Percentiles rank a stretch among this genome's conserved stretches.
These are phyloP conservation scores for Pistacia atlantica DNA, from an alignment of 345 rosid genomes.

Conservation along the genomic window DNA sequence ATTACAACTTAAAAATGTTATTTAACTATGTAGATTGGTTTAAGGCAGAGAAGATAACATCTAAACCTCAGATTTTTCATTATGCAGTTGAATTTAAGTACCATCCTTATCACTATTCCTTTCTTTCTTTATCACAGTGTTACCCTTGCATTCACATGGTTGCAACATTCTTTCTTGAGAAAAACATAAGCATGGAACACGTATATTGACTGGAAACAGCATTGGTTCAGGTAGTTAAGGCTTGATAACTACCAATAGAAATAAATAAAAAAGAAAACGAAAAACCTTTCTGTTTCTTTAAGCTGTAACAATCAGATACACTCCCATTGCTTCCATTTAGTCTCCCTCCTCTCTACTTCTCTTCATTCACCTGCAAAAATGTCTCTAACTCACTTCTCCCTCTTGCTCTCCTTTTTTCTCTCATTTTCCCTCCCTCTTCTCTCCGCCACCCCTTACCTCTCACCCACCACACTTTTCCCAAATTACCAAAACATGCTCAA, in stretches of 20 bases:
- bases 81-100: no score
- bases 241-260: not conserved
- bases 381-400: conserved; percentile 9
- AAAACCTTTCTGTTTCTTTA: not conserved
- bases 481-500: conserved; percentile 47
- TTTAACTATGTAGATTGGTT: no score
- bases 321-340: not conserved
- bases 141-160: not conserved
- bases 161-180: not conserved
- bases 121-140: no score
- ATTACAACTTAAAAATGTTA: no score
- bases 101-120: no score
- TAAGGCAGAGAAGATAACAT: no score
- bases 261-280: not conserved
- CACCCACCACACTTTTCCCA: conserved; percentile 36
- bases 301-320: not conserved
- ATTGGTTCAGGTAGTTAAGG: not conserved
- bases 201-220: not conserved
- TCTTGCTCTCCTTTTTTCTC: conserved; percentile 9
- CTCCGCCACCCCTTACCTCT: conserved; percentile 41
- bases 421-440: conserved; percentile 12
- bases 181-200: not conserved
- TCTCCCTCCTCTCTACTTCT: not conserved
- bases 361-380: conserved; percentile 1
- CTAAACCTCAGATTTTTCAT: no score